These are phyloP conservation scores for Phaseolus lunatus DNA, from an alignment of 306 rosid genomes.

Conservation along the genomic window DNA sequence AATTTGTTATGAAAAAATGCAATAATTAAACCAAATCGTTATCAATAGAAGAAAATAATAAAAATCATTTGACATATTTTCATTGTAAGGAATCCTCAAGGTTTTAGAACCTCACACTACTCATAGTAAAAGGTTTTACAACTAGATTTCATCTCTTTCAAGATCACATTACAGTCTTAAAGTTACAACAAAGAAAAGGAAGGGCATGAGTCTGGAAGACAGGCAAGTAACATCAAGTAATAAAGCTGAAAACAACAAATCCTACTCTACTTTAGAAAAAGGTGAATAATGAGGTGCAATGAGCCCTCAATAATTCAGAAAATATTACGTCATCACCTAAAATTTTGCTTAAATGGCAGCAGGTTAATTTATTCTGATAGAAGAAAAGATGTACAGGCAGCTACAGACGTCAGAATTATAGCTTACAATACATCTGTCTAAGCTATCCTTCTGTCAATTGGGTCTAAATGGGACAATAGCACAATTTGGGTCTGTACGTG, in stretches of 20 bases:
- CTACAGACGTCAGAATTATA: constrained; percentile 9
- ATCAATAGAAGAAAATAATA: background rate
- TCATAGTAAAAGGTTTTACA: background rate
- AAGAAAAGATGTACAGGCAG: constrained; percentile 8
- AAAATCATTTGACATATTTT: constrained; percentile 23
- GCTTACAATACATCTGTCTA: constrained; percentile 7
- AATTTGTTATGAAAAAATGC: constrained; percentile 36
- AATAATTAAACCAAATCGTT: constrained; percentile 30
- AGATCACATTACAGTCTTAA: background rate
- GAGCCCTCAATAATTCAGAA: background rate
- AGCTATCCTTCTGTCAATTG: background rate
- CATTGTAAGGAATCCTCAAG: constrained; percentile 28
- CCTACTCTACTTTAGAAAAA: constrained; percentile 22
- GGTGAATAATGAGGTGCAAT: background rate
- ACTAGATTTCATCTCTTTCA: background rate
- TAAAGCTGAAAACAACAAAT: background rate
- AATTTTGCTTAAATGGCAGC: constrained; percentile 16
- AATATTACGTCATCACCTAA: constrained; percentile 1
- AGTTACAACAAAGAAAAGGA: background rate
- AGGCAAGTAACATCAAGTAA: background rate
- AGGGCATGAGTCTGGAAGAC: background rate
- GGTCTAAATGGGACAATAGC: background rate
- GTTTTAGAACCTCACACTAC: constrained; percentile 36
- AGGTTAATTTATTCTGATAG: background rate
- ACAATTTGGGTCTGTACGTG: background rate